Base-by-base conservation (phyloP, 208 protist genomes). In the Crithidia thermophila region DNA sequence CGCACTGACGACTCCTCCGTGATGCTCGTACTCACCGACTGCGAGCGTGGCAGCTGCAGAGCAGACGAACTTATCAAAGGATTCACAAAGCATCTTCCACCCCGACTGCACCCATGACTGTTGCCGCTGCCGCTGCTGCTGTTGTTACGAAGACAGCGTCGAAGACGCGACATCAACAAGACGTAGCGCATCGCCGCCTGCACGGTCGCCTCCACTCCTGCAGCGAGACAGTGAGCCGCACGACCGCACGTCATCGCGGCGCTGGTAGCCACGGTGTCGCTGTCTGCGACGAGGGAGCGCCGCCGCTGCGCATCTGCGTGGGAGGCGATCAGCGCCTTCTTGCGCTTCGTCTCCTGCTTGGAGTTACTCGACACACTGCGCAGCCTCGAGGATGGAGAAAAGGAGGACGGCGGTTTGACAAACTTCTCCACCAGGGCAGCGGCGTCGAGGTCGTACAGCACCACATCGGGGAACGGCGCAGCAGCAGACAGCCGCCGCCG, bases 21-120 rank as follows among this genome's bases (percentile, higher is more conserved):
- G 21, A 83, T n/a, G 13, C 81, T 45, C 8, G 77, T 78, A 56
- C 53, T 42, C 39, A 77, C 49, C 6, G 47, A n/a, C 7, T 55
- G 52, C 31, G 68, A 45, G 30, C 51, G 53, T 13, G 31, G 23
- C 34, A 31, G 40, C 28, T 40, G 31, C 37, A 42, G 55, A 40
- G 23, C n/a, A 49, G 21, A 43, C 10, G 39, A 10, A 43, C 16
- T 10, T 16, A 10, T 16, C 13, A 43, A 16, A 43, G 39, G 39
- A 18, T 43, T 10, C 39, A 43, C 16, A n/a, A n/a, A n/a, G n/a
- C n/a, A n/a, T n/a, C n/a, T n/a, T n/a, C n/a, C n/a, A n/a, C n/a
- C n/a, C n/a, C n/a, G n/a, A n/a, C n/a, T n/a, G n/a, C n/a, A n/a
- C n/a, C n/a, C n/a, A n/a, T n/a, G n/a, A n/a, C n/a, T n/a, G n/a